Evolutionary conservation across 2,329 filamentous ascomycete species (phyloP), one percentile per base, ranked within the genome.

Genomic region (Exophiala alcalophila): DNA sequence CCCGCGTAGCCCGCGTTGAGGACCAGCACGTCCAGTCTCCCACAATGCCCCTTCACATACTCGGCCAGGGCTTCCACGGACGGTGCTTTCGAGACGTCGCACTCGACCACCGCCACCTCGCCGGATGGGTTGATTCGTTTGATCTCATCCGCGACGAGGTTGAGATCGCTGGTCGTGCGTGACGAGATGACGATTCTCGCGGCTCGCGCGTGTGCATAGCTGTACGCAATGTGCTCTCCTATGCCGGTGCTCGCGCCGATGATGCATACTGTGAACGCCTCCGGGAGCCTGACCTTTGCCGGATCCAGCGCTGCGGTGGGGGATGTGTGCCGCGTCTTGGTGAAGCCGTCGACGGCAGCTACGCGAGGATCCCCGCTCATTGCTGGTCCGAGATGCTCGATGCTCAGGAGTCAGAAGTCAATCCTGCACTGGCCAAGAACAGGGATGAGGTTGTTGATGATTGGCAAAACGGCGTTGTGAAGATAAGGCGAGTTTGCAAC

Each of bases 211-310:
- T 55, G 50, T 8, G 62, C 61, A 50, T 63, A 67, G 19, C 58
- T 44, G 18, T 53, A 46, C 10, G 62, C 63, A 19, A 66, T 56
- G 5, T 59, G 58, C 5, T 61, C 56, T 8, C 63, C 65, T 11
- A 66, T 64, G 12, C 62, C 63, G 18, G 60, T 53, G 20, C 59
- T 59, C 5, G 62, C 64, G 8, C 65, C 65, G n/a, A 66, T 50
- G 15, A 67, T 57, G 40, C 59, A 61, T 20, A 61, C 62, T 11
- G 59, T 52, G 43, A 59, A 66, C 1, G 55, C 49, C 2, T 39
- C 40, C 3, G 59, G 55, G 11, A 66, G 50, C 3, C 28, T 54
- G 3, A 40, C 49, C 5, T 7, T 4, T 3, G 40, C 27, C 8
- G 57, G 57, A 36, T 59, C 47, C 21, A 59, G 30, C 2, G 18